Evolutionary conservation across 208 protist genomes (phyloP).

Genomic region (Leishmania arabica): DNA sequence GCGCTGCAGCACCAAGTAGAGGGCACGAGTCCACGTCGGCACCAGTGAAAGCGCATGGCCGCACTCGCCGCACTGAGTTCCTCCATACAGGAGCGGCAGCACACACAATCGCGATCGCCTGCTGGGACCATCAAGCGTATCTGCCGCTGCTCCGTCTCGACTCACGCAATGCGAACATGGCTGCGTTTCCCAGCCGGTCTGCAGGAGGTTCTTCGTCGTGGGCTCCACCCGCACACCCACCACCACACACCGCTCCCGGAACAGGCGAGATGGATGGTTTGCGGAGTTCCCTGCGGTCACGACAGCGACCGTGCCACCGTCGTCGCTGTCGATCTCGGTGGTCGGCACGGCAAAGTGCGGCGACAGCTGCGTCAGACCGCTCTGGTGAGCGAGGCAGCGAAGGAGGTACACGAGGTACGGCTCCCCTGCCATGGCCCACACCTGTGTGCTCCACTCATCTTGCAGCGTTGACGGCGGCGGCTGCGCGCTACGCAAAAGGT

Average conservation of each 20-base stretch:
- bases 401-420: conserved; percentile 63
- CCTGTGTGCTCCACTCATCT: conserved; percentile 49
- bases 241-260: conserved; percentile 42
- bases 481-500: conserved; percentile 30
- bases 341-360: conserved; percentile 12
- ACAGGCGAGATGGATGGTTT: not conserved
- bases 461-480: conserved; percentile 49
- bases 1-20: conserved; percentile 41
- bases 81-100: conserved; percentile 37
- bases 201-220: conserved; percentile 39
- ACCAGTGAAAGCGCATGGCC: conserved; percentile 26
- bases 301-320: not conserved
- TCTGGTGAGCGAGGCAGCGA: conserved; percentile 56
- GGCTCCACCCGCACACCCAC: conserved; percentile 51
- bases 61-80: conserved; percentile 26
- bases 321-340: not conserved
- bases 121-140: not conserved
- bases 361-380: conserved; percentile 21
- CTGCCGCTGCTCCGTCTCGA: not conserved
- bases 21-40: conserved; percentile 31
- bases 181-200: conserved; percentile 56
- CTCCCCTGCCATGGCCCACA: conserved; percentile 65
- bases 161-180: conserved; percentile 28
- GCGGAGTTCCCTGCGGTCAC: not conserved
- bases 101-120: not conserved